Evolutionary conservation across 192 early-diverging fungal species (phyloP).

Genomic region (Coemansia pectinata): DNA sequence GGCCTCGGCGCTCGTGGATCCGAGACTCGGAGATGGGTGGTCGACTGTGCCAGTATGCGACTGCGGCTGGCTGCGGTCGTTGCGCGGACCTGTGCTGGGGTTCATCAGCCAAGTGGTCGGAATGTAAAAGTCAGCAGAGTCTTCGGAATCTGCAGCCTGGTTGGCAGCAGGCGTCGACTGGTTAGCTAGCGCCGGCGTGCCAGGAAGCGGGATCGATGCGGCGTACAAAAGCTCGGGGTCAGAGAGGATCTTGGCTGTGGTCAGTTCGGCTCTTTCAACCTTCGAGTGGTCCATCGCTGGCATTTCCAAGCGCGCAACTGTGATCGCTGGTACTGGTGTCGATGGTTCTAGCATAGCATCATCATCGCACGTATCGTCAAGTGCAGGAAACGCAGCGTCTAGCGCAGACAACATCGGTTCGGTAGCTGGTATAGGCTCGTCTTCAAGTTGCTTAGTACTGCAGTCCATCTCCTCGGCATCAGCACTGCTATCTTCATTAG

Average conservation of each 20-base stretch:
- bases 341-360: not conserved
- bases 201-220: conserved; percentile 47
- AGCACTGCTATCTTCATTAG: not conserved
- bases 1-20: not conserved
- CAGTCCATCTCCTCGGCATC: not conserved
- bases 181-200: conserved; percentile 28
- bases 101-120: conserved; percentile 55
- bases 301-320: conserved; percentile 4
- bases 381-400: not conserved
- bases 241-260: conserved; percentile 39
- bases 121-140: conserved; percentile 38
- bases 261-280: conserved; percentile 21
- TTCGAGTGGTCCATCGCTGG: not conserved
- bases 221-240: conserved; percentile 43
- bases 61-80: conserved; percentile 8
- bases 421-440: not conserved
- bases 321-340: not conserved
- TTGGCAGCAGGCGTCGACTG: conserved; percentile 19
- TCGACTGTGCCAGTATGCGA: not conserved
- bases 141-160: not conserved
- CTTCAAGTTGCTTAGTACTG: not conserved
- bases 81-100: conserved; percentile 16
- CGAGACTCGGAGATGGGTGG: conserved; percentile 6
- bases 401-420: not conserved
- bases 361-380: not conserved